Evolutionary conservation across 768 basidiomycete genomes (phyloP), one percentile per base, ranked within the genome.

Genomic region (Gelatoporia subvermispora): DNA sequence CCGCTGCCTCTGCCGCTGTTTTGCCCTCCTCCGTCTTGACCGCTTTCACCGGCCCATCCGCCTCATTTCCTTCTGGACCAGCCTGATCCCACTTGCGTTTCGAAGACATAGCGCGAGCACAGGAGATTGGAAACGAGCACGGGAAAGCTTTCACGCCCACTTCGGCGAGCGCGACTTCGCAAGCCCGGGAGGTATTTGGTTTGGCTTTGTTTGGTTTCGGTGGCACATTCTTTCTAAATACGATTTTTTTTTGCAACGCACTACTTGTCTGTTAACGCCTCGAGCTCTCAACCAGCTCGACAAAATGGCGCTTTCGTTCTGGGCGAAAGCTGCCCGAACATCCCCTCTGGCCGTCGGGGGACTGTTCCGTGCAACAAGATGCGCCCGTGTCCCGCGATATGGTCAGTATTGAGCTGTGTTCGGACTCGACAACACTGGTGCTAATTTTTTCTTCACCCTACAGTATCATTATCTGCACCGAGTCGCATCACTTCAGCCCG

Each of bases 81-180:
- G 70, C 70, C 40, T 76, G 75, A 48, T 93, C 91, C 89, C 88
- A 90, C 68, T 87, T 88, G 66, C 88, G 79, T 72, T 88, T 88
- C 18, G 80, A 77, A 11, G 83, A 80, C 83, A 84, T 83, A 25
- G 18, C 53, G 41, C n/a, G 16, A 11, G 39, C 17, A 18, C 17
- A 24, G 21, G 35, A 23, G 20, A 40, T 34, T 35, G n/a, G 43
- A 36, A 35, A 31, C 13, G 31, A 28, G n/a, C 15, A 17, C 23
- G 46, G 42, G 39, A 3, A 13, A 31, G 28, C 28, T 31, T 31
- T 31, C 28, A 31, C 28, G 28, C 35, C 22, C 41, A 45, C 23
- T 39, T 17, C 38, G n/a, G n/a, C n/a, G n/a, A n/a, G n/a, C n/a
- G n/a, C n/a, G n/a, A 20, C 9, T 39, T 20, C 21, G n/a, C 9